Conservation (phyloP, 1,139 yeast genomes). For the Lodderomyces jiufengensis region DNA sequence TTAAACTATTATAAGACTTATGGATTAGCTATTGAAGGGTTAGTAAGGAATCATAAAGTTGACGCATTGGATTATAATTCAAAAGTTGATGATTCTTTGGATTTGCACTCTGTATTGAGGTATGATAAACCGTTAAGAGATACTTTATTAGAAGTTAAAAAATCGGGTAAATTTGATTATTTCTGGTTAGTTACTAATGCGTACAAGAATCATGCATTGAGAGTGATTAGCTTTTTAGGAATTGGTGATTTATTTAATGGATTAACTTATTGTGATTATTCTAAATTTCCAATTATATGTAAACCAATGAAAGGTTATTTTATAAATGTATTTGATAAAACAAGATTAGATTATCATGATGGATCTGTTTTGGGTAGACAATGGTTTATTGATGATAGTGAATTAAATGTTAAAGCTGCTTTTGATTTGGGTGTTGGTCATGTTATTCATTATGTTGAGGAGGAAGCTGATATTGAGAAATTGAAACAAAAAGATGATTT, state of each 20-base stretch:
- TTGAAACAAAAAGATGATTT: slow-evolving; percentile 29
- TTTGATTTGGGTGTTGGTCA: slow-evolving; percentile 47
- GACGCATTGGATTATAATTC: slow-evolving; percentile 87
- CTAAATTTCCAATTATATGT: slow-evolving; percentile 63
- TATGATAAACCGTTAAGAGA: slow-evolving; percentile 57
- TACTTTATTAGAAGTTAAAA: slow-evolving; percentile 44
- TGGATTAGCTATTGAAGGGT: slow-evolving; percentile 90
- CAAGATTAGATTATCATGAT: slow-evolving; percentile 54
- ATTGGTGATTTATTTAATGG: slow-evolving; percentile 92
- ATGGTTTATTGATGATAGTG: slow-evolving; percentile 82
- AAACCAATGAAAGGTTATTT: slow-evolving; percentile 70
- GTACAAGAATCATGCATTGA: slow-evolving; percentile 79
- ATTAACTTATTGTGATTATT: slow-evolving; percentile 85
- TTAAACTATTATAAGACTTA: slow-evolving; percentile 75
- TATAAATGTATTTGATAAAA: slow-evolving; percentile 54
- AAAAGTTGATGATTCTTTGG: slow-evolving; percentile 88
- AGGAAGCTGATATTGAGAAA: slow-evolving; percentile 37
- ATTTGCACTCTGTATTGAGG: slow-evolving; percentile 67
- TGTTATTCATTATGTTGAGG: slow-evolving; percentile 58
- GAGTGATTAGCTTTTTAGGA: slow-evolving; percentile 76
- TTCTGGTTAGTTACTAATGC: slow-evolving; percentile 94
- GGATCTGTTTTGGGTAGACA: slow-evolving; percentile 28
- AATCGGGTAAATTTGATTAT: slow-evolving; percentile 31
- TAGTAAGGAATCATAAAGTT: slow-evolving; percentile 71
- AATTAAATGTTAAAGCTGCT: slow-evolving; percentile 59